A percentile compares a stretch with the other conserved stretches of the same genome.
Conservation (phyloP, 495 filamentous ascomycete genomes). For the Hypoxylon fragiforme region DNA sequence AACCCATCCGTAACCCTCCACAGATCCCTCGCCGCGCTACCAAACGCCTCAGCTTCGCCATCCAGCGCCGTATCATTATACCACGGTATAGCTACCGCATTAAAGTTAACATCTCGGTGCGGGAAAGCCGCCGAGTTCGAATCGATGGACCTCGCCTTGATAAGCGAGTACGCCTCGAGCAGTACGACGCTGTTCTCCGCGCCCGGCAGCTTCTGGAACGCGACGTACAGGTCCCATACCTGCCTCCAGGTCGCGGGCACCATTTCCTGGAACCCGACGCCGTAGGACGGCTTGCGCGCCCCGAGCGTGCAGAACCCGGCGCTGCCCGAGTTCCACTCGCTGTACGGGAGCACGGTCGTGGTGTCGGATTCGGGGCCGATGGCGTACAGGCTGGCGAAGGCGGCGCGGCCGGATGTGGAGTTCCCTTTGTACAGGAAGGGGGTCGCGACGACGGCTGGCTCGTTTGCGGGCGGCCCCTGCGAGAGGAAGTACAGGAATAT, state of each 20-base stretch:
- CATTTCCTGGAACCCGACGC: conserved; percentile 29
- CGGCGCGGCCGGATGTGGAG: conserved; percentile 15
- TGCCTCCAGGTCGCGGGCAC: conserved; percentile 28
- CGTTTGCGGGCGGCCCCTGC: conserved; percentile 8
- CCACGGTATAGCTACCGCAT: conserved; percentile 37
- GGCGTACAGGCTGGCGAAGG: conserved; percentile 35
- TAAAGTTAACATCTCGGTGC: conserved; percentile 36
- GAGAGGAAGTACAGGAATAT: conserved; percentile 34
- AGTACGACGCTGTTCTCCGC: conserved; percentile 38
- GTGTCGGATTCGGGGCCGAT: conserved; percentile 35
- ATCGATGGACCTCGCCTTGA: conserved; percentile 34
- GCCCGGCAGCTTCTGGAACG: conserved; percentile 35
- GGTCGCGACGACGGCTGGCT: conserved; percentile 22
- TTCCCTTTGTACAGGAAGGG: conserved; percentile 33
- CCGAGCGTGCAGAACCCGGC: conserved; percentile 39
- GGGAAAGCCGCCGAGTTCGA: conserved; percentile 41
- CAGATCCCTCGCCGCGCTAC: conserved; percentile 19
- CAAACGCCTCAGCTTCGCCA: conserved; percentile 31
- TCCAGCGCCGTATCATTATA: conserved; percentile 35
- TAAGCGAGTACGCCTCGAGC: conserved; percentile 46
- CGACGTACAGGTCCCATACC: conserved; percentile 30
- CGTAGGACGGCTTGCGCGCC: conserved; percentile 38
- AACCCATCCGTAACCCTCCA: conserved; percentile 9
- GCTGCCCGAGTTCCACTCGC: conserved; percentile 31
- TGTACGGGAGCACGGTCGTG: conserved; percentile 33